Percentiles rank a stretch among this genome's conserved stretches.
These are phyloP conservation scores for Neonothopanus nambi DNA, from an alignment of 1,284 basidiomycete species.

Conservation along the genomic window DNA sequence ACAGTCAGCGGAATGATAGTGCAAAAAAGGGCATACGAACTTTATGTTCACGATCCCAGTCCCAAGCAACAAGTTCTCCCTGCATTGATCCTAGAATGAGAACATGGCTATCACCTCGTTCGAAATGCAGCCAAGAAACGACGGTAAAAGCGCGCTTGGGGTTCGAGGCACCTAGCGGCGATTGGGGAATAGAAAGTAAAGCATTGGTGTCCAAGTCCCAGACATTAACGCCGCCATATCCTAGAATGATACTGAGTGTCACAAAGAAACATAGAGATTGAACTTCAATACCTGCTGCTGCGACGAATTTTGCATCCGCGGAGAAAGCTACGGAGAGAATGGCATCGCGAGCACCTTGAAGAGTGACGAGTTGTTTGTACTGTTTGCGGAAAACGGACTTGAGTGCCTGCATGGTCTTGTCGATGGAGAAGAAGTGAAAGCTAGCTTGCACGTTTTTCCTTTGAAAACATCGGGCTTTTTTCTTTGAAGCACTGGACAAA, in stretches of 20 bases:
- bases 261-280: background rate
- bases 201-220: constrained; percentile 1
- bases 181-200: background rate
- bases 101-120: background rate
- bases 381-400: background rate
- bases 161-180: background rate
- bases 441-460: no score
- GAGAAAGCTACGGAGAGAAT: constrained; percentile 5
- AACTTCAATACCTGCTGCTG: constrained; percentile 3
- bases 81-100: background rate
- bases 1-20: background rate
- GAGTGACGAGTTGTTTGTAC: constrained; percentile 2
- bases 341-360: constrained; percentile 2
- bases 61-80: constrained; percentile 1
- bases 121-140: background rate
- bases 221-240: constrained; percentile 2
- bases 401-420: background rate
- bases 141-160: background rate
- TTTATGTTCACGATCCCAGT: background rate
- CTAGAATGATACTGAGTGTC: background rate
- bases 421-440: background rate
- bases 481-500: no score
- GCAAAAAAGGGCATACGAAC: background rate
- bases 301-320: background rate
- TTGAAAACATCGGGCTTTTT: no score